Evolutionary conservation across 441 rosid species (phyloP).

Genomic region (Adansonia rubrostipa): DNA sequence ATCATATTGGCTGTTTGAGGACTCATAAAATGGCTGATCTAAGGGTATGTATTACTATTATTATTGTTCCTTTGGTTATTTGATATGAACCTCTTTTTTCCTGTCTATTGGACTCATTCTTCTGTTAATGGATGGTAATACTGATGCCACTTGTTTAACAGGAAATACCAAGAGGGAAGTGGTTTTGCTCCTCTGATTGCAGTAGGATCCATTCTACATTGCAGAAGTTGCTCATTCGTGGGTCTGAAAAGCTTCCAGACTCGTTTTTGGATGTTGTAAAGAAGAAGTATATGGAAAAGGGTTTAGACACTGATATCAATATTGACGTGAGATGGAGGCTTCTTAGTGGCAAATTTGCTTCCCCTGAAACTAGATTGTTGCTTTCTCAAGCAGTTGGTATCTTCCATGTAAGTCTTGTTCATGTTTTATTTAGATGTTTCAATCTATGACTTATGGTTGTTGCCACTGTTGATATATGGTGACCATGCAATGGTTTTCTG

Average conservation of each 20-base stretch:
- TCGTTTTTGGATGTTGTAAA: constrained; percentile 47
- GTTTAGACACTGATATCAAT: constrained; percentile 39
- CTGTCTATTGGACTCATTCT: neutral
- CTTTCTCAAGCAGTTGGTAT: constrained; percentile 71
- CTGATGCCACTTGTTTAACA: constrained; percentile 38
- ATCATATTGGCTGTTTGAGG: constrained; percentile 77
- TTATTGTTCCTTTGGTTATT: constrained; percentile 1
- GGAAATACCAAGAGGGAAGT: constrained; percentile 76
- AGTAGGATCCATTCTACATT: constrained; percentile 55
- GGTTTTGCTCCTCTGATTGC: constrained; percentile 77
- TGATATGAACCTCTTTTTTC: neutral
- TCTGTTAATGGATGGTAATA: constrained; percentile 13
- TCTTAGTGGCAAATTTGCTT: constrained; percentile 56
- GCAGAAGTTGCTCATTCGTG: constrained; percentile 54
- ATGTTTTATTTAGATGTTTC: constrained; percentile 6
- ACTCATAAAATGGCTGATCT: constrained; percentile 68
- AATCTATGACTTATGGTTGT: neutral
- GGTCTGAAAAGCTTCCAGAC: constrained; percentile 60
- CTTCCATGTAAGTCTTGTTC: constrained; percentile 58
- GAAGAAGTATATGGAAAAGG: constrained; percentile 50
- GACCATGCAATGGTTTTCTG: neutral
- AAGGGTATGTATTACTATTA: constrained; percentile 44
- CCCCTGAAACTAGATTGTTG: constrained; percentile 54
- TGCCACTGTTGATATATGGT: neutral
- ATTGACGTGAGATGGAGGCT: constrained; percentile 70